phyloP scores from a whole-genome alignment of 2,329 filamentous ascomycete species.

The Monilinia laxa region DNA sequence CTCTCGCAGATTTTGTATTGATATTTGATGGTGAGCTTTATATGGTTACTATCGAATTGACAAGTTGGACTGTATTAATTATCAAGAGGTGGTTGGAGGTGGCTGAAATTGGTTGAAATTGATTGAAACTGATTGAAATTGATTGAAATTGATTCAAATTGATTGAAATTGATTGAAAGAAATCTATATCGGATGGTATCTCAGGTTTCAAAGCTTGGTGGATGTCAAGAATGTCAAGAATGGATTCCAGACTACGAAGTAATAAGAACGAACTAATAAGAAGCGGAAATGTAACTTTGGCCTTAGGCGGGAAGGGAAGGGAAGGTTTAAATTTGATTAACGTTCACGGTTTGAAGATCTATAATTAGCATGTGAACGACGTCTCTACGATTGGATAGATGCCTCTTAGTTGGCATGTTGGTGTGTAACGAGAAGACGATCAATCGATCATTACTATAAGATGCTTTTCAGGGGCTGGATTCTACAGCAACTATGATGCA shows the following conservation, averaged over 20 bases:
- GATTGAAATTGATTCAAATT: neutral
- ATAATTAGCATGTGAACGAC: constrained; percentile 4
- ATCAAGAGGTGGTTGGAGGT: neutral
- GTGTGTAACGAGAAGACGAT: too few relatives aligned
- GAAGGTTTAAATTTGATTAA: neutral
- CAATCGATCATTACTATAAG: too few relatives aligned
- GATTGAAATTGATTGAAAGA: neutral
- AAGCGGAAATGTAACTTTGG: constrained; percentile 3
- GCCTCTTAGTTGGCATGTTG: too few relatives aligned
- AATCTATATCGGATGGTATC: neutral
- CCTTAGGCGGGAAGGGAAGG: constrained; percentile 1
- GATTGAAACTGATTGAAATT: neutral
- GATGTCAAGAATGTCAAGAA: neutral
- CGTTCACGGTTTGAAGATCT: constrained; percentile 8
- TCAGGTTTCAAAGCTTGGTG: neutral
- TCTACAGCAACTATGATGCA: too few relatives aligned
- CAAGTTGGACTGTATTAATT: neutral
- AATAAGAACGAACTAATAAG: too few relatives aligned
- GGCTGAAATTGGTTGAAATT: too few relatives aligned
- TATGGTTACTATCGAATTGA: neutral
- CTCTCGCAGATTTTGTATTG: constrained; percentile 11
- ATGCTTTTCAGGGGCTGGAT: too few relatives aligned
- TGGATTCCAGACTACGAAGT: neutral
- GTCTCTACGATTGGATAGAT: neutral
- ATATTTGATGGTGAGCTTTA: neutral